A percentile compares a stretch with the other conserved stretches of the same genome.
Evolutionary conservation across 176 grass and related monocot genomes (phyloP).

Genomic region (Calamus simplicifolius): DNA sequence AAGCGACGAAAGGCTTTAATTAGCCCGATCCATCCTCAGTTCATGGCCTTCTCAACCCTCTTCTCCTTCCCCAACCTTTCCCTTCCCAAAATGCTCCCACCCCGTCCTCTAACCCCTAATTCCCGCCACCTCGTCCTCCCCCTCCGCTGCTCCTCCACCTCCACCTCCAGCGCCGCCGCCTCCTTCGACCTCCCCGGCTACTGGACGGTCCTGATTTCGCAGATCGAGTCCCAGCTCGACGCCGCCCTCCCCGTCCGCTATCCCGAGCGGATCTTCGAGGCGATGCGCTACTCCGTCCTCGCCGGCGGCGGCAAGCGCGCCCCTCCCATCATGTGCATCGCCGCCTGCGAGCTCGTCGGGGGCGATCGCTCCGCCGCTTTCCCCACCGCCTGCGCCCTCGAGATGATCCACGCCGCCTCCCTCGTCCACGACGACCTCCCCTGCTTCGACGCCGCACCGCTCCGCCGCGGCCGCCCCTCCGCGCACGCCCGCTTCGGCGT

Average conservation of each 20-base stretch:
- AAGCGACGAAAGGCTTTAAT: no score
- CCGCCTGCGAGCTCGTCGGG: constrained; percentile 79
- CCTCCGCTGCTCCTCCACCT: constrained; percentile 21
- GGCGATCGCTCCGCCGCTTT: constrained; percentile 45
- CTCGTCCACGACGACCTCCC: constrained; percentile 87
- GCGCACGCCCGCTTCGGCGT: constrained; percentile 68
- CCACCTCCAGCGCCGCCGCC: constrained; percentile 8
- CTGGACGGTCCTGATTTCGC: constrained; percentile 70
- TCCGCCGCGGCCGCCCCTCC: constrained; percentile 63
- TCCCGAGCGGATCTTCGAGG: constrained; percentile 62
- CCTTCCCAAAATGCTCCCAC: constrained; percentile 16
- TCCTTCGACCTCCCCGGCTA: constrained; percentile 75
- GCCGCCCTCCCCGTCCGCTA: constrained; percentile 55
- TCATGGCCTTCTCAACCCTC: constrained; percentile 57
- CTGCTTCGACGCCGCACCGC: constrained; percentile 77
- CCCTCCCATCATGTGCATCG: constrained; percentile 71
- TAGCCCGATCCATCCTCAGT: no score
- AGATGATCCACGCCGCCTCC: constrained; percentile 90
- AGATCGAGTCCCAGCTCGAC: constrained; percentile 69
- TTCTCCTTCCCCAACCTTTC: constrained; percentile 15
- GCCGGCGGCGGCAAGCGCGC: constrained; percentile 66
- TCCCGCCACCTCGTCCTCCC: background rate
- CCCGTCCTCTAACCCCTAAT: constrained; percentile 15
- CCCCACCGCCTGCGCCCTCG: constrained; percentile 64
- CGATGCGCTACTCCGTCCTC: constrained; percentile 79